Evolutionary conservation across 2,329 filamentous ascomycete genomes (phyloP).

Genomic region (Pseudocercospora fijiensis): DNA sequence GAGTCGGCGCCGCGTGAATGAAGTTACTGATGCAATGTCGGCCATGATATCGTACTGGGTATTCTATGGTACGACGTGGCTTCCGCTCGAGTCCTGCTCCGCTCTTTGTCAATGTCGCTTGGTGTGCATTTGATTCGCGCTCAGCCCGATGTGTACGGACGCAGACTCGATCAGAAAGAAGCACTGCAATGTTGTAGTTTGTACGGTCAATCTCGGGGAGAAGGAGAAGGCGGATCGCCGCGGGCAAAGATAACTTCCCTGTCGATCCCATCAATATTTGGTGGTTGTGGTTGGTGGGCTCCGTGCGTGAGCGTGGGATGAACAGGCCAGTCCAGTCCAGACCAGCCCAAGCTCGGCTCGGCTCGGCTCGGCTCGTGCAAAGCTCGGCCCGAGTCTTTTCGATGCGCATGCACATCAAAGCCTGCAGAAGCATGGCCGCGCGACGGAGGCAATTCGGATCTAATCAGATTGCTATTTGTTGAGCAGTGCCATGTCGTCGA

Average conservation of each 20-base stretch:
- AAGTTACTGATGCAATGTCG: not conserved
- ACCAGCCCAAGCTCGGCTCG: not conserved
- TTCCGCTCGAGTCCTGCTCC: not conserved
- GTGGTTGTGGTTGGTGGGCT: not conserved
- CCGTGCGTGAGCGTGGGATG: not conserved
- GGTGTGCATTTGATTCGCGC: not conserved
- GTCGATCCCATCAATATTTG: not conserved
- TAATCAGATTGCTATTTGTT: constrained; percentile 5
- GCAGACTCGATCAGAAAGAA: not conserved
- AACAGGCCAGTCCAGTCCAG: too few relatives aligned
- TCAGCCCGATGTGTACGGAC: not conserved
- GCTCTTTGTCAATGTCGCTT: not conserved
- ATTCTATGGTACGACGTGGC: not conserved
- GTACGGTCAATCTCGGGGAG: not conserved
- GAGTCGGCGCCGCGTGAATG: not conserved
- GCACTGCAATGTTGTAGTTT: not conserved
- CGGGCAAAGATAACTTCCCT: not conserved
- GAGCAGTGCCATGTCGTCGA: constrained; percentile 2
- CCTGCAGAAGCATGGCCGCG: not conserved
- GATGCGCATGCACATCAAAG: not conserved
- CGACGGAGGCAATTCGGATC: not conserved
- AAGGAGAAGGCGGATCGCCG: not conserved
- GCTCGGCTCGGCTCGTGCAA: not conserved
- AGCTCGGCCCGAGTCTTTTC: not conserved
- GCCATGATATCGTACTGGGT: not conserved